Percentiles rank a stretch among this genome's conserved stretches.
These are phyloP conservation scores for Bonia amplexicaulis DNA, from an alignment of 176 grass and related monocot species.

Conservation along the genomic window DNA sequence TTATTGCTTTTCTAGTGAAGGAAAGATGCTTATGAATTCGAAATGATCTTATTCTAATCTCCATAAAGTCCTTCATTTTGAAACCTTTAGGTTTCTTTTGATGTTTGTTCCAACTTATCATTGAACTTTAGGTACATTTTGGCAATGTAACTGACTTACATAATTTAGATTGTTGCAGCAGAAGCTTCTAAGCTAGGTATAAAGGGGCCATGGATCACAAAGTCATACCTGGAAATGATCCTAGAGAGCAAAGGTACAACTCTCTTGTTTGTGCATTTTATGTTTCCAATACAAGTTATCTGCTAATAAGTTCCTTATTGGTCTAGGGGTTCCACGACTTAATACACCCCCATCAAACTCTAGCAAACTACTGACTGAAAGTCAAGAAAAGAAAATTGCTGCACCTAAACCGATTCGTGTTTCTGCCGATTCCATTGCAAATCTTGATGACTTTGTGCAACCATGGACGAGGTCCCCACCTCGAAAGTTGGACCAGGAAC, in stretches of 20 bases:
- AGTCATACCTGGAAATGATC: conserved; percentile 99
- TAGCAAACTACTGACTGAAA: conserved; percentile 63
- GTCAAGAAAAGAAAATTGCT: conserved; percentile 80
- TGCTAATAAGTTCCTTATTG: conserved; percentile 40
- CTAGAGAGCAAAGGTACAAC: conserved; percentile 82
- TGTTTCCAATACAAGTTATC: conserved; percentile 4
- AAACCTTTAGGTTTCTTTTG: neutral
- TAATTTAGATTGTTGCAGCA: conserved; percentile 85
- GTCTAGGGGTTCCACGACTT: conserved; percentile 80
- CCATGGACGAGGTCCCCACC: conserved; percentile 91
- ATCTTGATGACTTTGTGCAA: conserved; percentile 72
- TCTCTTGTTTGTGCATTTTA: conserved; percentile 7
- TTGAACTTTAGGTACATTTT: conserved; percentile 10
- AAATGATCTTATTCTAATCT: neutral
- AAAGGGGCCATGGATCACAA: conserved; percentile 91
- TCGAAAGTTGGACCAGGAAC: conserved; percentile 79
- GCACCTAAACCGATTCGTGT: conserved; percentile 81
- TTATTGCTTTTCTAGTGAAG: conserved; percentile 15
- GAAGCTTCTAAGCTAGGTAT: conserved; percentile 81
- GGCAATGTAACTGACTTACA: conserved; percentile 40
- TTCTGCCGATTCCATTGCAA: conserved; percentile 39
- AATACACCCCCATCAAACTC: conserved; percentile 89
- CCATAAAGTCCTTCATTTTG: neutral
- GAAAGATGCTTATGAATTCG: conserved; percentile 3
- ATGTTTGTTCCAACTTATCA: neutral